phyloP scores from a whole-genome alignment of 108 stramenopile genomes.

The Skeletonema marinoi region DNA sequence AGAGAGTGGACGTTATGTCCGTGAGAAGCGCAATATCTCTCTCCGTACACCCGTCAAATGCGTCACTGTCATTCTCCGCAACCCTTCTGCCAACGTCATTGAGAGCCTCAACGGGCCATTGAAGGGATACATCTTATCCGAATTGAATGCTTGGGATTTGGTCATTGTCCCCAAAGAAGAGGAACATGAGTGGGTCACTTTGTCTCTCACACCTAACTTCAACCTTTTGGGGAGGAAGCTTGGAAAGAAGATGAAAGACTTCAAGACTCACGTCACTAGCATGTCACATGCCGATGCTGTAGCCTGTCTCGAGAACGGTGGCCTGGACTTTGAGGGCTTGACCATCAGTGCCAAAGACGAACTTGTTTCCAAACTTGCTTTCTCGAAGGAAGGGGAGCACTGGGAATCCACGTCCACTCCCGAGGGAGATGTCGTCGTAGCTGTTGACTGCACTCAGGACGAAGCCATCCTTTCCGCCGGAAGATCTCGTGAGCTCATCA shows the following conservation, averaged over 20 bases:
- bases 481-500: constrained; percentile 93
- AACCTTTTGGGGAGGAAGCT: constrained; percentile 92
- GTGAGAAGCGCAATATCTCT: constrained; percentile 92
- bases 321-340: constrained; percentile 77
- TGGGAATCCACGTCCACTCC: constrained; percentile 86
- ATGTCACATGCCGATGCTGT: constrained; percentile 86
- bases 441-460: constrained; percentile 95
- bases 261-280: constrained; percentile 53
- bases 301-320: constrained; percentile 76
- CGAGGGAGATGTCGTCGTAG: constrained; percentile 93
- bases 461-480: constrained; percentile 91
- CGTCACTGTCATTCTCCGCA: constrained; percentile 90
- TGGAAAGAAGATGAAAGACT: constrained; percentile 91
- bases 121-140: constrained; percentile 91
- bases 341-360: constrained; percentile 80
- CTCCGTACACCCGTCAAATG: constrained; percentile 92
- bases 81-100: constrained; percentile 73
- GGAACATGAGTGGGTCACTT: constrained; percentile 92
- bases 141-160: constrained; percentile 96
- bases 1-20: constrained; percentile 90
- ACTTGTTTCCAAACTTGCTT: constrained; percentile 87
- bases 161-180: constrained; percentile 76
- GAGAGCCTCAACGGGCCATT: constrained; percentile 84
- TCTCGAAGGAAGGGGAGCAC: constrained; percentile 90
- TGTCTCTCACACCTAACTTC: constrained; percentile 90